phyloP scores from a whole-genome alignment of 2,329 filamentous ascomycete species.

The Penicillium sp. region DNA sequence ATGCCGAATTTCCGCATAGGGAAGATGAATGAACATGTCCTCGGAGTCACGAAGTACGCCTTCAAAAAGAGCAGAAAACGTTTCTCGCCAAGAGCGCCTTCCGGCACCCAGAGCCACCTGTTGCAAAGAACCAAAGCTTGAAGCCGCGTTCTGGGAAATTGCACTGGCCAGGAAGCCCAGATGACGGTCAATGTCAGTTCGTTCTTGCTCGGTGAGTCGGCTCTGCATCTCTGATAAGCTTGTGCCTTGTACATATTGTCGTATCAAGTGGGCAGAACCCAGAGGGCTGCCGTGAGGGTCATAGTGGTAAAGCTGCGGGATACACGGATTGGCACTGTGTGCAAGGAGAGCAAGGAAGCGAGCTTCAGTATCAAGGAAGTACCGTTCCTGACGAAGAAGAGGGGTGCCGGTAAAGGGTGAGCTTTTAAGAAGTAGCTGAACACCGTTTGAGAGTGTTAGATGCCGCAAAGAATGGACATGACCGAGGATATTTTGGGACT shows the following conservation, averaged over 20 bases:
- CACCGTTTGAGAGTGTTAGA: conserved; percentile 40
- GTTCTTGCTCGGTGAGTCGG: conserved; percentile 30
- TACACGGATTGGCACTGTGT: conserved; percentile 32
- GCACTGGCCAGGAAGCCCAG: conserved; percentile 39
- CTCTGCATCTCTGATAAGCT: conserved; percentile 33
- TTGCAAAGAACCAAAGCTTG: conserved; percentile 52
- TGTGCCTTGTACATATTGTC: conserved; percentile 36
- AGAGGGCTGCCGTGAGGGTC: conserved; percentile 28
- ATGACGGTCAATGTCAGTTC: conserved; percentile 35
- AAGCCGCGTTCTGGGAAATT: conserved; percentile 47
- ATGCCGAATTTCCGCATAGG: conserved; percentile 55
- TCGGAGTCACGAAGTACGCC: conserved; percentile 56
- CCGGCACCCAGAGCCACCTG: conserved; percentile 48
- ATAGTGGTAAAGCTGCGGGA: conserved; percentile 41
- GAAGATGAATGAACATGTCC: conserved; percentile 57
- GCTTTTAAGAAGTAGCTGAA: conserved; percentile 38
- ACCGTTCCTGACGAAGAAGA: conserved; percentile 42
- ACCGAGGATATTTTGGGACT: conserved; percentile 23
- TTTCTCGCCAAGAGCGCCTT: conserved; percentile 52
- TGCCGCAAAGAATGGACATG: conserved; percentile 39
- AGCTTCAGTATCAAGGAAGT: conserved; percentile 42
- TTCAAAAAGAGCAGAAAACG: conserved; percentile 54
- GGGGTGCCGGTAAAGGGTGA: conserved; percentile 34
- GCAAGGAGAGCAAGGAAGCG: conserved; percentile 38
- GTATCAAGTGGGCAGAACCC: conserved; percentile 37